Base-by-base conservation (phyloP, 352 stramenopile genomes). In the Albugo laibachii region DNA sequence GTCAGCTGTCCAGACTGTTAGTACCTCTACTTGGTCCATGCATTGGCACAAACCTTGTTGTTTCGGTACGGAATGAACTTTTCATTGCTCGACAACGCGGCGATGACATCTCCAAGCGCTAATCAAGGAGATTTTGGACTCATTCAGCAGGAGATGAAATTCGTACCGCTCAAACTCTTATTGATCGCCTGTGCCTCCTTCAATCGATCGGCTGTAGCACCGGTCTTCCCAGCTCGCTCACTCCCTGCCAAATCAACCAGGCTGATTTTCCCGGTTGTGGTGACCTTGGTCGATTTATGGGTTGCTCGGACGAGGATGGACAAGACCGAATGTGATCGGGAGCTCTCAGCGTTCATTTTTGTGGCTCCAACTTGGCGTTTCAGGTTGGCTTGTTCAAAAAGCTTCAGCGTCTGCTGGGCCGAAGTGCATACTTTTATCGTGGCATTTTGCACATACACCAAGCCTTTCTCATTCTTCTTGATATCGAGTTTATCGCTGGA, bases 41-140 rank as follows among this genome's bases (percentile, higher is more conserved):
- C 5, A 3, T 4, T 41, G 14, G 31, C 12, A 19, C 18, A 4
- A 50, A 87, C 63, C 68, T 94, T 94, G 66, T 93, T 94, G 65
- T 95, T 93, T 41, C 82, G 74, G 57, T 94, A 95, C 40, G 87
- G 87, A 41, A 96, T 93, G 61, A 94, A 95, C 59, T 94, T 96
- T 41, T 95, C 80, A 41, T 80, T 80, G 4, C 59, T 83, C 40
- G 79, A 93, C 19, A 96, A 59, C 19, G 87, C 87, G 14, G 77
- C 73, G 57, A 96, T 95, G 15, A 96, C 87, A 55, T 96, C 84
- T 45, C 84, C 87, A 13, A 96, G 57, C 10, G 85, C 83, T 67
- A 36, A 4, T 43, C 3, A 5, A n/a, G 19, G 1, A 11, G 16
- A 13, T 14, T 16, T 38, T 13, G 31, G 18, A 50, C 15, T 15